These are phyloP conservation scores for Populus ilicifolia DNA, from an alignment of 345 rosid genomes.

Conservation along the genomic window DNA sequence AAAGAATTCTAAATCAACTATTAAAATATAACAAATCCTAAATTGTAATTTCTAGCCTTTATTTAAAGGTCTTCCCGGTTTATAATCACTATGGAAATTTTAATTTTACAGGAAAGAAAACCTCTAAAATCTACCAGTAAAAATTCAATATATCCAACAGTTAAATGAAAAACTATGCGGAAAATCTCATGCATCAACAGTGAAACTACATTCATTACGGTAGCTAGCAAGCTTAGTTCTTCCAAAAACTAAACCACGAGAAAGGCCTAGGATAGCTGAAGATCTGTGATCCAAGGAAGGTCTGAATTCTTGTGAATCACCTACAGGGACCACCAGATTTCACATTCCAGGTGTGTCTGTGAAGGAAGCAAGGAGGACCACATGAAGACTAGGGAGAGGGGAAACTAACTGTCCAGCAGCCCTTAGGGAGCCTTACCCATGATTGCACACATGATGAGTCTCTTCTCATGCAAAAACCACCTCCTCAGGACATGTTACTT, in stretches of 20 bases:
- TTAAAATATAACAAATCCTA: too few relatives aligned
- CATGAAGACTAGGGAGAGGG: neutral
- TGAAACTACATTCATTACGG: neutral
- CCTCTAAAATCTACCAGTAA: too few relatives aligned
- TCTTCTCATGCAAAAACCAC: constrained; percentile 1
- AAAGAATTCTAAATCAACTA: too few relatives aligned
- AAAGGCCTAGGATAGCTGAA: neutral
- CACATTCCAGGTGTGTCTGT: neutral
- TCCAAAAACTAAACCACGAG: neutral
- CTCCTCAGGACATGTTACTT: constrained; percentile 4
- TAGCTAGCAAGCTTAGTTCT: neutral
- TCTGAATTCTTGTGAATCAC: neutral
- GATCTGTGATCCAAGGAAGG: neutral
- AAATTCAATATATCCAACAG: too few relatives aligned
- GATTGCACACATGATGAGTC: constrained; percentile 5
- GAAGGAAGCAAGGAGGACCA: constrained; percentile 10
- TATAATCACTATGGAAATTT: too few relatives aligned
- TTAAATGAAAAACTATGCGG: too few relatives aligned
- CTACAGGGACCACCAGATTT: neutral
- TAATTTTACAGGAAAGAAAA: too few relatives aligned
- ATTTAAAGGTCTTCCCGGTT: too few relatives aligned
- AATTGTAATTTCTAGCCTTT: too few relatives aligned
- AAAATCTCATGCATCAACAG: too few relatives aligned
- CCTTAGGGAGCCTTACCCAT: neutral
- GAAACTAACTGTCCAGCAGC: neutral